Evolutionary conservation across 768 basidiomycete genomes (phyloP), one percentile per base, ranked within the genome.

Genomic region (Naganishia antarctica): DNA sequence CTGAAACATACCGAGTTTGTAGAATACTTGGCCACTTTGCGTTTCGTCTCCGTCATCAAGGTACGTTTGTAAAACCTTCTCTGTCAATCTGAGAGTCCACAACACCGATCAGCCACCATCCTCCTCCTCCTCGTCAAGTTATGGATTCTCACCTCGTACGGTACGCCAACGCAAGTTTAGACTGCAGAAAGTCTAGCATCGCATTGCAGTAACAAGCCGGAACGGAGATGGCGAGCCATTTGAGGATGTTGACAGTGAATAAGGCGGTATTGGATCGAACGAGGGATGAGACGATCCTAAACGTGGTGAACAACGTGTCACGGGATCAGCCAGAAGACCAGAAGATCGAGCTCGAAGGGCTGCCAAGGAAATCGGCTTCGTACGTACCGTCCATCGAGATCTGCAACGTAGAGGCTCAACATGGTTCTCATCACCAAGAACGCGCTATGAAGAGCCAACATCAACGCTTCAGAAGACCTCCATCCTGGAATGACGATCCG

Each of bases 271-370:
- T 85, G 7, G 89, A 90, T 62, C 91, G 86, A 32, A 99, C 94
- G 11, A 99, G 84, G 49, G 90, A 91, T 3, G 93, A 90, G 4
- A 98, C 94, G 69, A 98, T 97, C 74, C 91, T 93, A 59, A n/a
- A n/a, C n/a, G n/a, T n/a, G n/a, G n/a, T n/a, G n/a, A n/a, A n/a
- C n/a, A n/a, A n/a, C n/a, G n/a, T n/a, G n/a, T n/a, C n/a, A n/a
- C n/a, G n/a, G n/a, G n/a, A n/a, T n/a, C n/a, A n/a, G n/a, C n/a
- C n/a, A n/a, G n/a, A n/a, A n/a, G n/a, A n/a, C n/a, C n/a, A n/a
- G n/a, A n/a, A n/a, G n/a, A n/a, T n/a, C n/a, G n/a, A n/a, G n/a
- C n/a, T n/a, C n/a, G n/a, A n/a, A n/a, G n/a, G n/a, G n/a, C n/a
- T n/a, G n/a, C n/a, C n/a, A n/a, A n/a, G n/a, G n/a, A n/a, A n/a